Base-by-base conservation (phyloP, 768 basidiomycete species). In the Fistulinella prunicolor region DNA sequence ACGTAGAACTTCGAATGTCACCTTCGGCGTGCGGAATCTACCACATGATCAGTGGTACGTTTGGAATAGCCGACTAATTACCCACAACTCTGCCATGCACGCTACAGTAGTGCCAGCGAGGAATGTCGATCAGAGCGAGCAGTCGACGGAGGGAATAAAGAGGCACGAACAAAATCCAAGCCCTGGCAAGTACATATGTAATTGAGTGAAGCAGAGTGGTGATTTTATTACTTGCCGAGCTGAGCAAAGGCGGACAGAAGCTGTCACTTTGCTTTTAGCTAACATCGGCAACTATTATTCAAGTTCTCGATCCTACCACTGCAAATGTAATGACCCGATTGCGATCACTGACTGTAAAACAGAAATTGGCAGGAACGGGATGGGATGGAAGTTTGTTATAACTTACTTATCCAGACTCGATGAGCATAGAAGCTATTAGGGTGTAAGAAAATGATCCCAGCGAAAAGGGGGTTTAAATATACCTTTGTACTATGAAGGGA, bases 401-500 rank as follows among this genome's bases (percentile, higher is more conserved):
- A 34, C 60, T 41, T 42, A 62, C 60, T 62, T 52, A 62, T 61
- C 58, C 59, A 64, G n/a, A 63, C 53, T 34, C 59, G 57, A 21
- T 62, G 62, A 23, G 47, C 47, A 20, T 63, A 61, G 24, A 62
- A 62, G 43, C 59, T 64, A 40, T 37, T 7, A 19, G 7, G 2
- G 0, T 0, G 13, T 58, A 13, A 55, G 51, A 17, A 12, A 26
- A 37, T 2, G 5, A 2, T 26, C 16, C 22, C 26, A 4, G 13
- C 30, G 29, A 17, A 14, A 9, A 29, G 5, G 13, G 30, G 30
- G 29, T 13, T 21, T 22, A 12, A 8, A 2, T 24, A 4, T 46
- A 63, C 62, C 54, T 30, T 28, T 64, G 56, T 8, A 63, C 62
- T 17, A 50, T 37, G 32, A 64, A 64, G 2, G 54, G 45, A 35